Evolutionary conservation across 306 rosid genomes (phyloP), one percentile per base, ranked within the genome.

Genomic region (Cucumis melo): DNA sequence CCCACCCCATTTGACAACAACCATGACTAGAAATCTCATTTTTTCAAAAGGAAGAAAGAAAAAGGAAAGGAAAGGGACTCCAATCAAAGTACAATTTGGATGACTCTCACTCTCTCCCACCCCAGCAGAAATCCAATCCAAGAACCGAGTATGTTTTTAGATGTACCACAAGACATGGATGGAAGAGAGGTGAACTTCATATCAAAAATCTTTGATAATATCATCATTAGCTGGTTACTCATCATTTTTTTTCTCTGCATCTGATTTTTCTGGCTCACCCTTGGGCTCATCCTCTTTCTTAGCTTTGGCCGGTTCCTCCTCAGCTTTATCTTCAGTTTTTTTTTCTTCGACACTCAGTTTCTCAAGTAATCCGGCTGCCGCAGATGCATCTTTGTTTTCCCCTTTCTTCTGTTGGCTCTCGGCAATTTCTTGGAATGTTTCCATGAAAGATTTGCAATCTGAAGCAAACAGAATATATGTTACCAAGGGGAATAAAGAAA

Each of bases 401-500:
- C 81, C 96, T 80, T 74, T 85, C 10, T 77, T 70, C 78, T 80
- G 80, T 80, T 92, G 92, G 64, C 97, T 88, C 80, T 95, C 99
- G 1, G 96, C 98, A 79, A 90, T 90, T 86, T 95, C 99, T 84
- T 88, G 88, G 80, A 95, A 95, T 66, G 56, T 89, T 80, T 92
- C 98, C 98, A 89, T 95, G 86, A 95, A 95, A 66, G 65, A 82
- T 78, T 82, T 92, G 91, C 90, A 86, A 82, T 95, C 99, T 95
- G 75, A 62, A 12, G 21, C 57, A 71, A 48, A 48, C 14, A 46
- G 21, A 48, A 27, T 21, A 21, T 14, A 20, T 9, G 53, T 68
- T 20, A 66, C 74, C 19, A 23, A 21, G n/a, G 13, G 27, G 11
- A 21, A 7, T 46, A 67, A 67, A 20, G 23, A 15, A 24, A 24